Percentiles rank a stretch among this genome's conserved stretches.
Conservation (phyloP, 306 rosid genomes). For the Inga laurina region DNA sequence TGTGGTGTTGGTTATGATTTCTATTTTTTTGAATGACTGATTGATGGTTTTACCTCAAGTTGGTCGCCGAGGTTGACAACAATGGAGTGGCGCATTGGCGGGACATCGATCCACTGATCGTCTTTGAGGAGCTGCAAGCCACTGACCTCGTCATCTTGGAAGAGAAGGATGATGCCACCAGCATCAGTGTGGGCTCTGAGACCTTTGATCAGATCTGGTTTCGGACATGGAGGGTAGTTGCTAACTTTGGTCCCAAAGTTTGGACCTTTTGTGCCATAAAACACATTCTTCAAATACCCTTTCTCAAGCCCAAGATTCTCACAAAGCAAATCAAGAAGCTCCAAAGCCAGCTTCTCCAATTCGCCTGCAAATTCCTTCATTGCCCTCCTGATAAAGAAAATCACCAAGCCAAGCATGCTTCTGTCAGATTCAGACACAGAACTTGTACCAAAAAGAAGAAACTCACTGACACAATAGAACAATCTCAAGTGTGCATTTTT, state of each 20-base stretch:
- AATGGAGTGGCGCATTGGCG: constrained; percentile 94
- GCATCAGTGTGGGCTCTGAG: constrained; percentile 98
- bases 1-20: too few relatives aligned
- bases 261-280: constrained; percentile 84
- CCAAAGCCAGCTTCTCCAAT: constrained; percentile 83
- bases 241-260: constrained; percentile 93
- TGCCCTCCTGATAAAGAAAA: constrained; percentile 45
- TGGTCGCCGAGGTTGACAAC: constrained; percentile 98
- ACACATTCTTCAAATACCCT: constrained; percentile 79
- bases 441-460: background rate
- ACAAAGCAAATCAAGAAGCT: constrained; percentile 75
- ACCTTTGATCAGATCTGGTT: constrained; percentile 90
- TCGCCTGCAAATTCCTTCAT: constrained; percentile 75
- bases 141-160: constrained; percentile 95
- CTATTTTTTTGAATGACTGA: background rate
- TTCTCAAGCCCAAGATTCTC: constrained; percentile 90
- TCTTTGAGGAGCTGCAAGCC: constrained; percentile 96
- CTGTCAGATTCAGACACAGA: background rate
- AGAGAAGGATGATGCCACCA: constrained; percentile 91
- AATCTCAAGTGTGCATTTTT: background rate
- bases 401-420: background rate
- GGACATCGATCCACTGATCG: constrained; percentile 86
- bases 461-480: background rate
- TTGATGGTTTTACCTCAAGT: constrained; percentile 65
- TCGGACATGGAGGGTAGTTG: constrained; percentile 95